phyloP scores from a whole-genome alignment of 352 stramenopile genomes.

The Pythium dissotocum region DNA sequence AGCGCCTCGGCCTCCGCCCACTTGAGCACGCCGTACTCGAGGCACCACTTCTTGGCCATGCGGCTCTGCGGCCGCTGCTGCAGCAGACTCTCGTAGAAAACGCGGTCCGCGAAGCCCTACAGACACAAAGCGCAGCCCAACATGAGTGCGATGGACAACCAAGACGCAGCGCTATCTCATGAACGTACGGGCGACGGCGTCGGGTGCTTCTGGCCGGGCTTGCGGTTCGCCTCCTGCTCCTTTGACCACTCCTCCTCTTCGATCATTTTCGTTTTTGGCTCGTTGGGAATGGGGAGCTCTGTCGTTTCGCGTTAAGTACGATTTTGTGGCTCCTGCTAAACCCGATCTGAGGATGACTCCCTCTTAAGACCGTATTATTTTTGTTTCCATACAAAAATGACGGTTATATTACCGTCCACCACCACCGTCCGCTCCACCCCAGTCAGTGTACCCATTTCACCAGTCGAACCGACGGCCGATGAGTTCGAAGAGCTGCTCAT shows the following conservation, averaged over 20 bases:
- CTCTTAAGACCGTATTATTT: conserved; percentile 8
- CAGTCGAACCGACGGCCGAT: conserved; percentile 45
- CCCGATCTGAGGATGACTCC: conserved; percentile 6
- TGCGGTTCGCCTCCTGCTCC: conserved; percentile 87
- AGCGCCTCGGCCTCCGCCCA: conserved; percentile 79
- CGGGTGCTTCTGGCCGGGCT: conserved; percentile 87
- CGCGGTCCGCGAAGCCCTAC: conserved; percentile 83
- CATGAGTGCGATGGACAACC: conserved; percentile 1
- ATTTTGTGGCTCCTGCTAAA: conserved; percentile 1
- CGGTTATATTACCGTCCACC: not conserved
- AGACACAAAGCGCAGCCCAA: not conserved
- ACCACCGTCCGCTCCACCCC: not conserved
- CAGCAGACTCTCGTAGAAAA: conserved; percentile 91
- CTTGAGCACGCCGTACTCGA: conserved; percentile 90
- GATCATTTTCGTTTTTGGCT: conserved; percentile 45
- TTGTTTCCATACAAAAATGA: not conserved
- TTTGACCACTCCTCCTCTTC: conserved; percentile 89
- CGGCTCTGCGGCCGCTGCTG: conserved; percentile 80
- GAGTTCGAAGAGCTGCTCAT: conserved; percentile 63
- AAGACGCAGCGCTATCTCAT: not conserved
- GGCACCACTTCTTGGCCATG: conserved; percentile 90
- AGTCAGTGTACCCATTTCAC: conserved; percentile 13
- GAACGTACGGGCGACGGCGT: conserved; percentile 72
- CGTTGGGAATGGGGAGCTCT: not conserved
- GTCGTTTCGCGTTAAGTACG: not conserved